Conservation (phyloP, 345 rosid genomes). For the Pistacia vera region DNA sequence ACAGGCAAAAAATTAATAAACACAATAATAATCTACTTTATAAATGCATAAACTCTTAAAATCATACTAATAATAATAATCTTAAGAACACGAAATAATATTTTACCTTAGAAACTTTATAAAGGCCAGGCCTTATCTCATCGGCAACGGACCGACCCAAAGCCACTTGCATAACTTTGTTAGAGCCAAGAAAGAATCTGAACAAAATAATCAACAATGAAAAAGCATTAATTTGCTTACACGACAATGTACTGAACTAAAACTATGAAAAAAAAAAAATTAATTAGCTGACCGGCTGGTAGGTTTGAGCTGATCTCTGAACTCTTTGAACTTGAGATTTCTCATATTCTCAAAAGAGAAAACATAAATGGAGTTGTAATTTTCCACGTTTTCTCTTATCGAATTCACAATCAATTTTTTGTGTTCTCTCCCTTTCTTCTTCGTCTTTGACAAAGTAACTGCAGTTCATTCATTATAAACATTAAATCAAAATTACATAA, state of each 20-base stretch:
- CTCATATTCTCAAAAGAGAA: constrained; percentile 96
- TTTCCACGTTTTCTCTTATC: constrained; percentile 77
- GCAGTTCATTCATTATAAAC: constrained; percentile 13
- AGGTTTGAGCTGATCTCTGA: constrained; percentile 78
- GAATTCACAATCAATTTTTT: constrained; percentile 66
- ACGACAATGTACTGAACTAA: neutral
- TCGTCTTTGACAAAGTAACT: constrained; percentile 95
- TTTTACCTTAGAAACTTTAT: constrained; percentile 80
- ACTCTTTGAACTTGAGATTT: constrained; percentile 91
- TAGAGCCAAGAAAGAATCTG: constrained; percentile 94
- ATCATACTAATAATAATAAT: neutral
- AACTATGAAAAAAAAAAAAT: neutral
- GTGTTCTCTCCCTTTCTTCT: constrained; percentile 95
- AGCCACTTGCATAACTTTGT: constrained; percentile 97
- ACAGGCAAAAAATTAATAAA: neutral
- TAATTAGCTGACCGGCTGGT: constrained; percentile 57
- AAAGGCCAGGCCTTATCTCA: constrained; percentile 73
- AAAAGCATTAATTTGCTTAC: neutral
- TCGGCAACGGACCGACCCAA: constrained; percentile 90
- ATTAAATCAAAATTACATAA: neutral
- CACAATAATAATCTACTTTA: no score
- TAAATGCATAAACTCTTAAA: no score
- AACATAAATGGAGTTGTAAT: constrained; percentile 60
- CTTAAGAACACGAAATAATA: neutral
- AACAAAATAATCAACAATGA: constrained; percentile 2